Evolutionary conservation across 495 filamentous ascomycete species (phyloP), one percentile per base, ranked within the genome.

Genomic region (Hyaloscypha hepaticicola): DNA sequence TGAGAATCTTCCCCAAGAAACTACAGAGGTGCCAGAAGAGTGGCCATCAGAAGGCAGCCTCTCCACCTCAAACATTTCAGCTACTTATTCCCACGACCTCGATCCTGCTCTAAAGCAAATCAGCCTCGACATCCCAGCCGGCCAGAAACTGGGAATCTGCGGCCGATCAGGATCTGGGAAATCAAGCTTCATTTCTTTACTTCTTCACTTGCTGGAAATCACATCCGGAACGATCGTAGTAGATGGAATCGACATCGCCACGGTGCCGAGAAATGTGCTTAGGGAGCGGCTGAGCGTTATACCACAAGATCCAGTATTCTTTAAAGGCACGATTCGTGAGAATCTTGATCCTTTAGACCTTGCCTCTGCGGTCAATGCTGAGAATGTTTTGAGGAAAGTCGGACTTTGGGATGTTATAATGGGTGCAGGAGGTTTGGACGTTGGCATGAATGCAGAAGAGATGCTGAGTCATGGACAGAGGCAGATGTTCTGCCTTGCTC

Each of bases 161-260:
- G 79, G 79, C n/a, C 69, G 76, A 24, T 77, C 74, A n/a, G 79
- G 79, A 9, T 77, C 80, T 72, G 78, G 75, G 16, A 79, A 79
- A 62, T 74, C 71, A 49, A 75, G 77, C 6, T 53, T 79, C 6
- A 63, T 80, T 2, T 67, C 74, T 6, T 16, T 70, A 7, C 60
- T 83, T 19, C 69, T 82, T 14, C 74, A 75, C 33, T 48, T 79
- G n/a, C 70, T 80, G 45, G 71, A 80, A 19, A 58, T 74, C 3
- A 61, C 57, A 16, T 75, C 77, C 31, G 70, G 49, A 29, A 58
- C 62, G 9, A 80, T 85, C 31, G 27, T 64, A 8, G 74, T 84
- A 12, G 82, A 85, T 33, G 77, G 72, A 6, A 45, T 80, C 6
- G 77, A 83, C 55, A 72, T 79, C 14, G 61, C 71, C 24, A 71